These are phyloP conservation scores for Blastocystis sp. DNA, from an alignment of 352 stramenopile species.

Conservation along the genomic window DNA sequence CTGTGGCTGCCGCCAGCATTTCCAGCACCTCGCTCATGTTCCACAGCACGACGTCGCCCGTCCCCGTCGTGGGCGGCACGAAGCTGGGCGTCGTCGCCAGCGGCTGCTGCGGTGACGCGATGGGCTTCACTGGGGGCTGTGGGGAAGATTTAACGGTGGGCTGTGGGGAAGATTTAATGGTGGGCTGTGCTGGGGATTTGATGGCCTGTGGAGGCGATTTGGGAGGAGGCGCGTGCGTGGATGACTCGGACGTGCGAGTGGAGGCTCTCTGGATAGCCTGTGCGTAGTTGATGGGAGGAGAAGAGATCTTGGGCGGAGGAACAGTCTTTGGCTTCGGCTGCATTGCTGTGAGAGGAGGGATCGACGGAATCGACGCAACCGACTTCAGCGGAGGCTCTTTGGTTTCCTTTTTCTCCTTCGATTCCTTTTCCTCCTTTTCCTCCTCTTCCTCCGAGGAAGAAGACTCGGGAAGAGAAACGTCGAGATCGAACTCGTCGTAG, in stretches of 20 bases:
- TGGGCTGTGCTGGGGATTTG: too few species aligned
- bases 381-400: background rate
- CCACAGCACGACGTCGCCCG: background rate
- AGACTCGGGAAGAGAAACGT: background rate
- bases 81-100: background rate
- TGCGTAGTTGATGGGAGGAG: conserved; percentile 22
- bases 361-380: background rate
- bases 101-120: background rate
- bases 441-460: background rate
- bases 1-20: background rate
- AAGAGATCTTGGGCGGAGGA: background rate
- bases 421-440: background rate
- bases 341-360: background rate
- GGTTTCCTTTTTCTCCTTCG: background rate
- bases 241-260: too few species aligned
- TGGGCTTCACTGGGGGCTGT: background rate
- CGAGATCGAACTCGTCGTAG: background rate
- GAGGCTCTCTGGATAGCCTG: background rate
- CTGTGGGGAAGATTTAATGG: background rate
- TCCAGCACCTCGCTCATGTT: background rate
- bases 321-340: background rate
- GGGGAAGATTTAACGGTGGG: background rate
- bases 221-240: background rate
- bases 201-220: too few species aligned
- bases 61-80: background rate